Base-by-base conservation (phyloP, 805 yeast genomes). In the Barnettozyma sp. region DNA sequence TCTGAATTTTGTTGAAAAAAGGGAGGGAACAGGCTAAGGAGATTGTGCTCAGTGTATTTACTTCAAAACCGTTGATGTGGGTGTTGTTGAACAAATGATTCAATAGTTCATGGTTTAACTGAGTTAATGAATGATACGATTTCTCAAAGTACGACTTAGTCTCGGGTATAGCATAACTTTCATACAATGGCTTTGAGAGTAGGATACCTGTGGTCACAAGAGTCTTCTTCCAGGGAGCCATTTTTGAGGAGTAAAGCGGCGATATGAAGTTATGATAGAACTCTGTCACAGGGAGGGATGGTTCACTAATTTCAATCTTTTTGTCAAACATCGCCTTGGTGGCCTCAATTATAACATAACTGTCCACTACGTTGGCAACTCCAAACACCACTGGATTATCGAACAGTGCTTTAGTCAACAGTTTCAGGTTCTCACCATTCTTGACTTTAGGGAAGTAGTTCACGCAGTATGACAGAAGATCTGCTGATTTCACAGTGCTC, bases 401-500 rank as follows among this genome's bases (percentile, higher is more conserved):
- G 36, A 70, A 50, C 34, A 70, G 59, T 26, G 67, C 61, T 17
- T 65, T 51, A n/a, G 63, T 38, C 5, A 70, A 45, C 2, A 65
- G 34, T 25, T 56, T 49, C 30, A 70, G 48, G 41, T 70, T 70
- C 39, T 63, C 60, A 39, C 65, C 70, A 21, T 59, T 54, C 45
- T 68, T 70, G 30, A 70, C 58, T 17, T 54, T 63, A 1, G 76
- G 74, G 9, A 70, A 32, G 48, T 70, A 67, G 43, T 67, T 64
- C 41, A 59, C 67, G 4, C 65, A 33, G 43, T 64, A 68, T 3
- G 73, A 65, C 28, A 69, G 46, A 7, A 44, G 21, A 28, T 29
- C 32, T n/a, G 36, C 36, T 6, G 35, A 33, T n/a, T 36, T 36
- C 19, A 27, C n/a, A 13, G 15, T 34, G 18, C 19, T 29, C 13